Base-by-base conservation (phyloP, 1,284 basidiomycete genomes). In the Termitomyces sp. region DNA sequence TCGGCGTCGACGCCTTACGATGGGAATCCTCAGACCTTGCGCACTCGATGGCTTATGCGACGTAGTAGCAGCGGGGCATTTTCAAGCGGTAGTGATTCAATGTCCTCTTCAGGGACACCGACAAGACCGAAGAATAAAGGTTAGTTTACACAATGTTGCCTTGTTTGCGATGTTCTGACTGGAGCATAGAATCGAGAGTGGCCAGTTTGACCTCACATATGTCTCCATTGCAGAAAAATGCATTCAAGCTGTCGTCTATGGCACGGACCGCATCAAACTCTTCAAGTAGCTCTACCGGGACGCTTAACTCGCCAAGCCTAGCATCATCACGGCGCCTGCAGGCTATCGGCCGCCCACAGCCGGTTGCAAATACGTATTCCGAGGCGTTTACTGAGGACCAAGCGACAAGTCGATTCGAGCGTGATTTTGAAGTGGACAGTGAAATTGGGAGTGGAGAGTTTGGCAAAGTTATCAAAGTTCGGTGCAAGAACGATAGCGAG, bases 401-500 rank as follows among this genome's bases (percentile, higher is more conserved):
- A 54, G 73, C 78, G 55, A 71, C 76, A 8, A 84, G 88, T 21
- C 79, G 81, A 41, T 92, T 92, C 60, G 86, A 87, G 66, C 80
- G 79, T 50, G 83, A 90, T 43, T 98, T 97, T 67, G 79, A 86
- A 26, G 86, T 90, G 56, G 74, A 92, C 31, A 88, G 92, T 55
- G 83, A 88, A 62, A 78, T 98, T 17, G 97, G 97, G 4, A 86
- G 88, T 54, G 97, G 97, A 15, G 93, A 96, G 65, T 99, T 98
- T 72, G 94, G 94, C 40, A 90, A 90, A 62, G 96, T 94, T 12
- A 85, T 95, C 72, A 96, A 94, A 73, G 96, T 94, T 6, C 81
- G 84, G 59, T 82, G 86, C 62, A 86, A 90, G 68, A 71, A 78
- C 57, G 69, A 71, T 33, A 76, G 77, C 15, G 75, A 77, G 43